Evolutionary conservation across 2,329 filamentous ascomycete species (phyloP).

Genomic region (Waltergamsia citrina): DNA sequence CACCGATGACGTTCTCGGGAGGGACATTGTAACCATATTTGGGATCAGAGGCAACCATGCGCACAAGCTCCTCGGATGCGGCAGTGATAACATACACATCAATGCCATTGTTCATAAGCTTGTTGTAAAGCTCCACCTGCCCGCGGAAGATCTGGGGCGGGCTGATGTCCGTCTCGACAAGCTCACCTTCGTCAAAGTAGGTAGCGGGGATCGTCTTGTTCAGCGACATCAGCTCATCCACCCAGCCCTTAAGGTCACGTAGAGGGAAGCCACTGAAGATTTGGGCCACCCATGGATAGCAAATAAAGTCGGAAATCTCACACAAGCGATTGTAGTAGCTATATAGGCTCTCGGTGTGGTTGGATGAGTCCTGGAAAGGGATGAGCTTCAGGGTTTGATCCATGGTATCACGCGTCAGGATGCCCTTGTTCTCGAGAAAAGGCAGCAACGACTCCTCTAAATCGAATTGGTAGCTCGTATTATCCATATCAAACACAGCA

Average conservation of each 20-base stretch:
- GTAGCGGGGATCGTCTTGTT: slow-evolving; percentile 23
- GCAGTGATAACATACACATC: slow-evolving; percentile 32
- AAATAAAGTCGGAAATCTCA: slow-evolving; percentile 27
- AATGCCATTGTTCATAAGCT: slow-evolving; percentile 30
- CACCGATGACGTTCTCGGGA: slow-evolving; percentile 32
- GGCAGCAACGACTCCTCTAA: slow-evolving; percentile 32
- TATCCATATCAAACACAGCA: slow-evolving; percentile 35
- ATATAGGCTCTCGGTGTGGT: slow-evolving; percentile 29
- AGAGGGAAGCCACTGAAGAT: slow-evolving; percentile 31
- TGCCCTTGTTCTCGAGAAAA: slow-evolving; percentile 28
- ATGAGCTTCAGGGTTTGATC: slow-evolving; percentile 29
- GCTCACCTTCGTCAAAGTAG: slow-evolving; percentile 22
- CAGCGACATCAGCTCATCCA: slow-evolving; percentile 35
- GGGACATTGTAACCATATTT: slow-evolving; percentile 34
- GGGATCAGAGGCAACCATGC: slow-evolving; percentile 33
- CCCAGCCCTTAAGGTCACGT: slow-evolving; percentile 32
- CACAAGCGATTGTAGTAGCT: slow-evolving; percentile 35
- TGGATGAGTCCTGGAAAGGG: slow-evolving; percentile 27
- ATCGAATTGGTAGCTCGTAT: slow-evolving; percentile 31
- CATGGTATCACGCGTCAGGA: slow-evolving; percentile 28
- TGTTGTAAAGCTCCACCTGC: slow-evolving; percentile 32
- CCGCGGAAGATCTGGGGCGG: slow-evolving; percentile 26
- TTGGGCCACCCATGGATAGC: slow-evolving; percentile 32
- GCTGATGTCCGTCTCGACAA: slow-evolving; percentile 16
- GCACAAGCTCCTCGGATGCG: slow-evolving; percentile 31